Percentiles rank a stretch among this genome's conserved stretches.
These are phyloP conservation scores for Kregervanrija pseudodelftensis DNA, from an alignment of 805 yeast genomes.

Conservation along the genomic window DNA sequence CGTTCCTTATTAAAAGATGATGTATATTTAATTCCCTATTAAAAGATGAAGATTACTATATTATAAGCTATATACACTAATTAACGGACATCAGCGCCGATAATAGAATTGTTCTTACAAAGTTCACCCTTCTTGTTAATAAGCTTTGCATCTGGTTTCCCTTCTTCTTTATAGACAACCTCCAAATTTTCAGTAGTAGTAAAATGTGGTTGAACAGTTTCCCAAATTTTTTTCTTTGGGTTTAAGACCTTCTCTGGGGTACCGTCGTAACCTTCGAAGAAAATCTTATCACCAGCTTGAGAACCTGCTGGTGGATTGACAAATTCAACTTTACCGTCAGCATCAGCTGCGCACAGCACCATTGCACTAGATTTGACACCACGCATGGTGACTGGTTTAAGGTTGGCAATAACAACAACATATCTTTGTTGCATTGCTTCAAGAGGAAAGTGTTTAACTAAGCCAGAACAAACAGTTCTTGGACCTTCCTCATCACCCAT, in stretches of 20 bases:
- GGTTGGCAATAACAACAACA: conserved; percentile 87
- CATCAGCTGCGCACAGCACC: conserved; percentile 87
- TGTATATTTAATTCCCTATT: too few species aligned
- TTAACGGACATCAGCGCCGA: conserved; percentile 74
- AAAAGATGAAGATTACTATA: too few species aligned
- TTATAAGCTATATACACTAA: background rate
- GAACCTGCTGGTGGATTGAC: conserved; percentile 92
- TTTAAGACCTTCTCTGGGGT: conserved; percentile 87
- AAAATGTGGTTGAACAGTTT: conserved; percentile 86
- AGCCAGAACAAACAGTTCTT: conserved; percentile 96
- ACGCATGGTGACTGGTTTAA: conserved; percentile 97
- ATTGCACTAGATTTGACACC: conserved; percentile 93
- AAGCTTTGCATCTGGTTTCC: conserved; percentile 64
- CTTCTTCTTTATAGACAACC: conserved; percentile 74
- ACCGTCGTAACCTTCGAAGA: conserved; percentile 86
- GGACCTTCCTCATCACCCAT: conserved; percentile 97
- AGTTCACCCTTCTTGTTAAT: conserved; percentile 74
- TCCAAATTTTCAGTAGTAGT: conserved; percentile 69
- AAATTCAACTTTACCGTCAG: conserved; percentile 74
- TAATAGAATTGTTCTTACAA: conserved; percentile 67
- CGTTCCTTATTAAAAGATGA: too few species aligned
- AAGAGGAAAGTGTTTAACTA: conserved; percentile 79
- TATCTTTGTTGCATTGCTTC: conserved; percentile 95
- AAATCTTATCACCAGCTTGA: conserved; percentile 92
- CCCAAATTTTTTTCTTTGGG: conserved; percentile 99